Conservation (phyloP, 2,329 filamentous ascomycete species). For the Escovopsis sp. region DNA sequence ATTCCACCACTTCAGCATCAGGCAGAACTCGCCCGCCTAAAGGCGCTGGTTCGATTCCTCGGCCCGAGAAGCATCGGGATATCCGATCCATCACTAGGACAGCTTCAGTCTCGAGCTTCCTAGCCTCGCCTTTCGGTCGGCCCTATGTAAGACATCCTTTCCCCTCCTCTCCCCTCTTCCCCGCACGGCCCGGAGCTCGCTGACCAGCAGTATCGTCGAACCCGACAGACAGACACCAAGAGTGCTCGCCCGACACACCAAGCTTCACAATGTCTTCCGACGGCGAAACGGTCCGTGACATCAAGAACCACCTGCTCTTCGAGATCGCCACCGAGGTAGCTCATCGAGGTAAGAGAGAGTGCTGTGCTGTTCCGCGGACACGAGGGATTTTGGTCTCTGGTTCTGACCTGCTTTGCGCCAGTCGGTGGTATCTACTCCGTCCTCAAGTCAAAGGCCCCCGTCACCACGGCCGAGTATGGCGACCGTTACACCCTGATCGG, state of each 20-base stretch:
- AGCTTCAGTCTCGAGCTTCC: no score
- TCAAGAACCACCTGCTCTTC: constrained; percentile 92
- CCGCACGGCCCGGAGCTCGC: background rate
- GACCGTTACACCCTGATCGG: constrained; percentile 92
- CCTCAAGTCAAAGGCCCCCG: constrained; percentile 95
- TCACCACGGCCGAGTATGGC: constrained; percentile 97
- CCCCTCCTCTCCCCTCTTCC: no score
- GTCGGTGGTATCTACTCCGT: constrained; percentile 99
- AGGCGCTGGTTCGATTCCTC: no score
- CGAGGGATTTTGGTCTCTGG: background rate
- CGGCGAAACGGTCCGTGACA: constrained; percentile 46
- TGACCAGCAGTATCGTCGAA: no score
- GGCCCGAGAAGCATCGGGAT: background rate
- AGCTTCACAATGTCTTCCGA: constrained; percentile 30
- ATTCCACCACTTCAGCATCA: no score
- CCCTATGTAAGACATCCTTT: no score
- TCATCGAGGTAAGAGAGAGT: constrained; percentile 58
- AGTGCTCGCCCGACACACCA: background rate
- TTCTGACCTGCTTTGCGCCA: constrained; percentile 19
- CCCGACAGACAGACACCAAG: background rate
- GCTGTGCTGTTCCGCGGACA: constrained; percentile 2
- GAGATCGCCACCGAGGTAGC: constrained; percentile 95
- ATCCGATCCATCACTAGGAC: no score
- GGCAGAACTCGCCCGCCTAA: no score
- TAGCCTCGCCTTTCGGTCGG: no score